A percentile compares a stretch with the other conserved stretches of the same genome.
These are phyloP conservation scores for Penicillium longicatenatum DNA, from an alignment of 495 filamentous ascomycete species.

Conservation along the genomic window DNA sequence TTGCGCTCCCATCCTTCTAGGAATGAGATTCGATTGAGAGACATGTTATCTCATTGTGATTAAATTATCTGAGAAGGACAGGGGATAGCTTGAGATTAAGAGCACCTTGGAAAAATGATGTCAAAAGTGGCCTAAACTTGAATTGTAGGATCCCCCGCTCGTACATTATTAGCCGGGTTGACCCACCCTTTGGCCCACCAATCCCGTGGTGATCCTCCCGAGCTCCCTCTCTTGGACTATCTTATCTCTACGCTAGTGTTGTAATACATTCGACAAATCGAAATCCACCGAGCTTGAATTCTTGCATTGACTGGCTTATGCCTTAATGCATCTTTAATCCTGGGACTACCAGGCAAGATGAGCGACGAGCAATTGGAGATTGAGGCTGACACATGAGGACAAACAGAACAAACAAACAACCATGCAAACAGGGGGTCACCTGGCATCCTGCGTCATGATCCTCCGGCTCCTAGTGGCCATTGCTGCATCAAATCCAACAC, in stretches of 20 bases:
- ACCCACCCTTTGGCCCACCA: neutral
- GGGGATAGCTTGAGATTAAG: neutral
- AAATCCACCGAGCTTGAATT: neutral
- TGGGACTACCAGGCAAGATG: no score
- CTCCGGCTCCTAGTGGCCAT: no score
- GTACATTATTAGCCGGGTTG: neutral
- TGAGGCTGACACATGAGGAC: no score
- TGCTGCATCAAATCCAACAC: neutral
- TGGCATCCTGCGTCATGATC: no score
- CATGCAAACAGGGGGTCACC: no score
- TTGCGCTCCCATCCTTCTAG: conserved; percentile 49
- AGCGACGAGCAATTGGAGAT: no score
- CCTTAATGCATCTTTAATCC: no score
- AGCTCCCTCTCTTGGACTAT: neutral
- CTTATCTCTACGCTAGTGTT: neutral
- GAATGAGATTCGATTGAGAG: conserved; percentile 38
- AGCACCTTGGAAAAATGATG: neutral
- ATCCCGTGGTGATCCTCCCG: neutral
- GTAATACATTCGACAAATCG: neutral
- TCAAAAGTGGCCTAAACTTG: neutral
- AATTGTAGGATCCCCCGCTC: neutral
- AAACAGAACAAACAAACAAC: no score
- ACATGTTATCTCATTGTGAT: conserved; percentile 22
- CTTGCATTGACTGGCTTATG: no score
- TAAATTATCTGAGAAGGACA: neutral